Conservation (phyloP, 2,329 filamentous ascomycete genomes). For the Rutstroemia sp. region DNA sequence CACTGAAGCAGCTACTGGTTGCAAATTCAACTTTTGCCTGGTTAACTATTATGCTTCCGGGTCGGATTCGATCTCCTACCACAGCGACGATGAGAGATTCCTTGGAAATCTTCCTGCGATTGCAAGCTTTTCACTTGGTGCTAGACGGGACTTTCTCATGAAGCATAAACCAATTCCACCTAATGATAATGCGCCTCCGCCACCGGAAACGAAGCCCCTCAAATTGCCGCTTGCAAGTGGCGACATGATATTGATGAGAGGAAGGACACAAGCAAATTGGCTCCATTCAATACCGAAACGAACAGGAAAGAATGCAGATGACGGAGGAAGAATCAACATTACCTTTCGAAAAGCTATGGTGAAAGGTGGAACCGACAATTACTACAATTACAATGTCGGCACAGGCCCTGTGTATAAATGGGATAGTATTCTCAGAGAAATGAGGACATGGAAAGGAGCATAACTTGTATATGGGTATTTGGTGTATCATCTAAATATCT, state of each 20-base stretch:
- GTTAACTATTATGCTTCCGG: conserved; percentile 81
- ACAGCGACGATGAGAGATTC: conserved; percentile 75
- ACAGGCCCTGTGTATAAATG: conserved; percentile 61
- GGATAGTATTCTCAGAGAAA: conserved; percentile 47
- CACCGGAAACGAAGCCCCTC: conserved; percentile 35
- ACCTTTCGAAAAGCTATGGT: conserved; percentile 68
- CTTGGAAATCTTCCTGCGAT: conserved; percentile 63
- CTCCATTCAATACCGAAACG: conserved; percentile 72
- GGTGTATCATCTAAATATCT: conserved; percentile 11
- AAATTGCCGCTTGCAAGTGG: conserved; percentile 54
- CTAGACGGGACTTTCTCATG: conserved; percentile 67
- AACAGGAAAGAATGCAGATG: conserved; percentile 53
- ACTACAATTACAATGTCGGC: conserved; percentile 79
- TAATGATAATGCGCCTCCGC: conserved; percentile 22
- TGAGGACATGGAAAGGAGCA: conserved; percentile 24
- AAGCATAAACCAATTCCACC: conserved; percentile 61
- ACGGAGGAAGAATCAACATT: conserved; percentile 65
- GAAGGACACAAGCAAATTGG: conserved; percentile 68
- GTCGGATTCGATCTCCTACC: conserved; percentile 69
- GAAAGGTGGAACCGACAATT: conserved; percentile 70
- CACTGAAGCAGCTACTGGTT: conserved; percentile 59
- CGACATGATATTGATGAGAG: conserved; percentile 75
- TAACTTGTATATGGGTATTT: conserved; percentile 6
- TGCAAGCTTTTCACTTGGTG: conserved; percentile 67
- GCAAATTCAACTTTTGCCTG: conserved; percentile 68